Base-by-base conservation (phyloP, 1,139 yeast genomes). In the Taphrina communis region DNA sequence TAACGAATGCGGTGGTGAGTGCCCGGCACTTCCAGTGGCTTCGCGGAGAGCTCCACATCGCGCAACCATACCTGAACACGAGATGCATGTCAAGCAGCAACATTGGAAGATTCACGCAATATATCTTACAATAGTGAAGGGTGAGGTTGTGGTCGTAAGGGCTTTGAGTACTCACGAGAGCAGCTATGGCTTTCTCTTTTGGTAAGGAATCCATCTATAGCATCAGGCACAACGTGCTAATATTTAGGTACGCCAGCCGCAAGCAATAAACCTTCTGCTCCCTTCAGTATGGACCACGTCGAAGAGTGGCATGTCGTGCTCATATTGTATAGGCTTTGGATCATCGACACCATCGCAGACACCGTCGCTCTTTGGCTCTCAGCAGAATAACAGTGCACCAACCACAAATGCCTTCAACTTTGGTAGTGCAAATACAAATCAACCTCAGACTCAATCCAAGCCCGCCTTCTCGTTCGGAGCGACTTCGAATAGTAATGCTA, bases 191-290 rank as follows among this genome's bases (percentile, higher is more conserved):
- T 36, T 62, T 62, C 42, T 62, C 66, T 36, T 62, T 62, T 19
- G 66, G 66, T 62, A 62, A 9, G 41, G 8, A 36, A n/a, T 11
- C 39, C 42, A 8, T 6, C n/a, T 6, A 25, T 19, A 2, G 12
- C 1, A 14, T 36, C 51, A 9, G 38, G 9, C 14, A 8, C 17
- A 6, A 12, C 48, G 48, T 44, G 48, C 19, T 44, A 2, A 44
- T 14, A 44, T 12, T 6, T n/a, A 63, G 67, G 67, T 11, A 63
- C 67, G 38, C 67, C 67, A 36, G 67, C 67, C 12, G 56, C 55
- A 42, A 63, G 39, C 44, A 36, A 63, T 46, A 17, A 46, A 39
- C 41, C 53, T 21, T 12, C 48, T 6, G 41, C 67, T 11, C 35
- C 67, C 35, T 63, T 63, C 61, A 63, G 67, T 63, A 53, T 17